phyloP scores from a whole-genome alignment of 1,284 basidiomycete genomes.

The Puccinia brachypodii region DNA sequence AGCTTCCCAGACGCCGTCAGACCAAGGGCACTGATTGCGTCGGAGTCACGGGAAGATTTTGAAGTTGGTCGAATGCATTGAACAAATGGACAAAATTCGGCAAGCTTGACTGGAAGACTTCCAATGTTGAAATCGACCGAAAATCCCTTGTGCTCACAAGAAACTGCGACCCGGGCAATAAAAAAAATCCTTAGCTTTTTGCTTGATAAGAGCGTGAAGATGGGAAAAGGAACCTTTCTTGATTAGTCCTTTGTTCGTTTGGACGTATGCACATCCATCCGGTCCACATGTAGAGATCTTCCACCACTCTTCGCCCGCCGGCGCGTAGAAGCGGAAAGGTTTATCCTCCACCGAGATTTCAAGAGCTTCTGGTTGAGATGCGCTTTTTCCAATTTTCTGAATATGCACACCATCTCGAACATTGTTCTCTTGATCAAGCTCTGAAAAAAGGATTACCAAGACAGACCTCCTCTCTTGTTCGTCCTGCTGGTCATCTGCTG shows the following conservation, averaged over 20 bases:
- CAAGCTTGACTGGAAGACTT: constrained; percentile 60
- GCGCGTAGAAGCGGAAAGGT: constrained; percentile 8
- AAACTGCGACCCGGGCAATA: constrained; percentile 14
- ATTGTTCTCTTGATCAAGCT: not conserved
- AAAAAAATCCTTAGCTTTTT: not conserved
- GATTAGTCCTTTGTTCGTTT: constrained; percentile 16
- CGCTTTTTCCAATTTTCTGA: not conserved
- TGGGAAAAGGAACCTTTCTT: constrained; percentile 19
- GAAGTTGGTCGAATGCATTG: constrained; percentile 52
- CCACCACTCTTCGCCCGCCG: constrained; percentile 10
- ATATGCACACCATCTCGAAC: constrained; percentile 14
- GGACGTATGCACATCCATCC: constrained; percentile 5
- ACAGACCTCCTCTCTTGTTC: not conserved
- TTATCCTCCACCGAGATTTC: not conserved
- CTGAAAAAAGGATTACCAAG: constrained; percentile 27
- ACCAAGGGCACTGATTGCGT: constrained; percentile 50
- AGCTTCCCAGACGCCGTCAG: constrained; percentile 30
- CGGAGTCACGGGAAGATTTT: constrained; percentile 56
- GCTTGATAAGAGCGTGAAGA: not conserved
- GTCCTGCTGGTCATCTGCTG: not conserved
- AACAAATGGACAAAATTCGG: constrained; percentile 64
- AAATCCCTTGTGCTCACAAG: constrained; percentile 49
- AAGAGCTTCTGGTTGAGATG: not conserved
- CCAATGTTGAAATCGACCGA: constrained; percentile 48
- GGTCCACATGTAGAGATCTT: not conserved